phyloP scores from a whole-genome alignment of 1,284 basidiomycete genomes.

The Neotropicomus parvogracilis region DNA sequence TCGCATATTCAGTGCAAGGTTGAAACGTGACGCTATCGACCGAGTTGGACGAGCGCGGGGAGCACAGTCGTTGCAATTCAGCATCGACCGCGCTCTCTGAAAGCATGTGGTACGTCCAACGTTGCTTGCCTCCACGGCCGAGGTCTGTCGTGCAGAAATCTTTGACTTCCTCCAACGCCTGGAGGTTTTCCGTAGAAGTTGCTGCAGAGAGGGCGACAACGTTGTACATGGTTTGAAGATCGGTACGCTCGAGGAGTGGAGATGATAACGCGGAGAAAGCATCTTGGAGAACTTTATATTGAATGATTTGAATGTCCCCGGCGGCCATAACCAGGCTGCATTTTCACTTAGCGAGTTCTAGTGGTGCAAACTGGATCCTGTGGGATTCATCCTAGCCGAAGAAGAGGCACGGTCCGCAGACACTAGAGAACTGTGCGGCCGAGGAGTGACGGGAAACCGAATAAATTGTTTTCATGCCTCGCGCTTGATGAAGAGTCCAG shows the following conservation, averaged over 20 bases:
- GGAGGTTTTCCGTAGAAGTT: slow-evolving; percentile 45
- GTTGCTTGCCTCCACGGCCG: slow-evolving; percentile 47
- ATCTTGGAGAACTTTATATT: slow-evolving; percentile 23
- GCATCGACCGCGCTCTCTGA: slow-evolving; percentile 43
- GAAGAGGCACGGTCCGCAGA: slow-evolving; percentile 22
- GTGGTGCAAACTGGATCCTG: slow-evolving; percentile 16
- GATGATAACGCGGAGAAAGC: slow-evolving; percentile 15
- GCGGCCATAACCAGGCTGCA: slow-evolving; percentile 27
- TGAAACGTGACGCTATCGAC: slow-evolving; percentile 56
- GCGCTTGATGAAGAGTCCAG: slow-evolving; percentile 10
- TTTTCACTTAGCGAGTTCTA: slow-evolving; percentile 18
- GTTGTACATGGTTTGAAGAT: slow-evolving; percentile 32
- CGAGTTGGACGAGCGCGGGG: slow-evolving; percentile 36
- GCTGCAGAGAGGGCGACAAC: slow-evolving; percentile 43
- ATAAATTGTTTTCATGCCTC: slow-evolving; percentile 17
- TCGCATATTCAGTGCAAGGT: slow-evolving; percentile 50
- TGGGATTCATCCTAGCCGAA: slow-evolving; percentile 27
- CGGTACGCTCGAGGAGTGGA: slow-evolving; percentile 9
- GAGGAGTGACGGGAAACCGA: slow-evolving; percentile 14
- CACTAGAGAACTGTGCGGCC: slow-evolving; percentile 18
- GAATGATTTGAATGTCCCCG: slow-evolving; percentile 22
- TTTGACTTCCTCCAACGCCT: slow-evolving; percentile 50
- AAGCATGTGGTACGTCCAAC: slow-evolving; percentile 56
- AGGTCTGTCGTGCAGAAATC: slow-evolving; percentile 56
- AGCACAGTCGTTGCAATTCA: slow-evolving; percentile 42